These are phyloP conservation scores for Aspergillus sp. DNA, from an alignment of 2,329 filamentous ascomycete species.

Conservation along the genomic window DNA sequence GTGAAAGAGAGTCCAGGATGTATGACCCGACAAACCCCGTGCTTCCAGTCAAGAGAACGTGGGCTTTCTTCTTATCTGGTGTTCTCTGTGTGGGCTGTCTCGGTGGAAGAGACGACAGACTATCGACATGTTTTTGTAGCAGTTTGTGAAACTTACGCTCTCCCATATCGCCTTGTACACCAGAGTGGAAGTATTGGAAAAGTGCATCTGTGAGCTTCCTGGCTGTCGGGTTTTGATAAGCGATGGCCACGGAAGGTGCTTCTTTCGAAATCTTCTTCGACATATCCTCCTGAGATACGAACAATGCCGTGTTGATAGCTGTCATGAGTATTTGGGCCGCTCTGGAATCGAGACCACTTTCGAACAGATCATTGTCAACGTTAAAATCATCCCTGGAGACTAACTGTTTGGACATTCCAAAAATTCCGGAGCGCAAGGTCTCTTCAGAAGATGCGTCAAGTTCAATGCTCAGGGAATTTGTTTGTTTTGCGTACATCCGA, in stretches of 20 bases:
- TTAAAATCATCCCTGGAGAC: not conserved
- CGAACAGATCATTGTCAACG: not conserved
- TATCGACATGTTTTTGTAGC: not conserved
- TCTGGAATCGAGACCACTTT: not conserved
- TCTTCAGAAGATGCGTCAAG: slow-evolving; percentile 2
- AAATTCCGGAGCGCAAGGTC: not conserved
- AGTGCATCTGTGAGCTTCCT: not conserved
- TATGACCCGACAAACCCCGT: slow-evolving; percentile 11
- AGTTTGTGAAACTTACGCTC: not conserved
- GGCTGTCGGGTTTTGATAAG: not conserved
- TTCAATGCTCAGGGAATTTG: not conserved
- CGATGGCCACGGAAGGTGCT: not conserved
- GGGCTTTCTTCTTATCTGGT: not conserved
- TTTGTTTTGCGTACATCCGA: not conserved
- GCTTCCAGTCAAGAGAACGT: slow-evolving; percentile 12
- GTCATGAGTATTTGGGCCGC: not conserved
- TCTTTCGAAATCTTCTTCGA: not conserved
- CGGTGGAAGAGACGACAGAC: not conserved
- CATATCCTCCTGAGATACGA: not conserved
- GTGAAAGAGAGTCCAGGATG: not conserved
- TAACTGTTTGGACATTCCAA: not conserved
- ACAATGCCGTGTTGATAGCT: not conserved
- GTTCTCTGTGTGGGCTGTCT: not conserved
- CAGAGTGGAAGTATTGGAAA: not conserved
- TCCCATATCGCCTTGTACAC: not conserved